Evolutionary conservation across 768 basidiomycete species (phyloP), one percentile per base, ranked within the genome.

Genomic region (Chiua virens): DNA sequence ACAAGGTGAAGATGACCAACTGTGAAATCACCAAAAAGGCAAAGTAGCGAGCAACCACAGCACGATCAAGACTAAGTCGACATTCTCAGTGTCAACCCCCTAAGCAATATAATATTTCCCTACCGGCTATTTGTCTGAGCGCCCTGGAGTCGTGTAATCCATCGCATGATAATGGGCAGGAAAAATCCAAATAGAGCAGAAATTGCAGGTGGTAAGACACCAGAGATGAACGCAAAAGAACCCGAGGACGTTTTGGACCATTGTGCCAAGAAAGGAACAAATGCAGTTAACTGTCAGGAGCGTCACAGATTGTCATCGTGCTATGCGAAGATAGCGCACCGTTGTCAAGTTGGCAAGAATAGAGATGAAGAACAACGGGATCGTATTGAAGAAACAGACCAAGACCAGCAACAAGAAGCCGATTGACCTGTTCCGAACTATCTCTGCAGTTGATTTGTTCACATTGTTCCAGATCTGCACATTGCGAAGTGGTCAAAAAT

Each of bases 21-120:
- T 98, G 94, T 45, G 89, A 91, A 70, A 97, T 87, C 52, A 98
- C 85, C 69, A 98, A 76, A 79, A 99, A 98, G 1, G 89, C 78
- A 64, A 87, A 98, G 71, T 98, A 98, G 43, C 93, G 85, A 18
- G 92, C 92, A 35, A 95, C 79, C 52, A 98, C 95, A 34, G 87
- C 86, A 30, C 97, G 87, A 61, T 98, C 95, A 46, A 94, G 79
- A 44, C 82, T 81, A 79, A 8, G 86, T n/a, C 32, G 39, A 38
- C 13, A 5, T 2, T 20, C 8, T 22, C 20, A n/a, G 15, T 3
- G 34, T 7, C 34, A 7, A 34, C 7, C 9, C 8, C 34, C 34
- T 15, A 17, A 30, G 30, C 14, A 17, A n/a, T 23, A 23, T 34
- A 8, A 17, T 27, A n/a, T 27, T 34, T 5, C 14, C 64, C 58